phyloP scores from a whole-genome alignment of 2,329 filamentous ascomycete genomes.

The Botrytis cinerea region DNA sequence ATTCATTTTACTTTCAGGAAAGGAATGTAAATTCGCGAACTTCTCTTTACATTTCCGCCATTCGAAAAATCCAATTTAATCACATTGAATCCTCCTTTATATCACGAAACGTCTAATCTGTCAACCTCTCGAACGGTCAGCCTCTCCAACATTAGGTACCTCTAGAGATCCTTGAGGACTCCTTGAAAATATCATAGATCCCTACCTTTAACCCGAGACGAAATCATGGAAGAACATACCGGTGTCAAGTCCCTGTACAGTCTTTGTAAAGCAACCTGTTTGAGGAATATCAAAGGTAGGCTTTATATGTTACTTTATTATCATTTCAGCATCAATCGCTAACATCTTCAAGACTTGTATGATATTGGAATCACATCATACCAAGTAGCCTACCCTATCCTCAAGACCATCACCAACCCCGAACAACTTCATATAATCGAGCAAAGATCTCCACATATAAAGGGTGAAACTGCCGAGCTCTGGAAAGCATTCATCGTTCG shows the following conservation, averaged over 20 bases:
- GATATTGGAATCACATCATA: constrained; percentile 74
- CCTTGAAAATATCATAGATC: background rate
- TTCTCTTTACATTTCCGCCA: background rate
- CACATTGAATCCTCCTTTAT: background rate
- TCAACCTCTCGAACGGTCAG: background rate
- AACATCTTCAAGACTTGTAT: constrained; percentile 52
- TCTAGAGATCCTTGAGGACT: background rate
- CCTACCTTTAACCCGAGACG: background rate
- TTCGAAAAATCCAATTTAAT: background rate
- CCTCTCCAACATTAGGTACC: background rate
- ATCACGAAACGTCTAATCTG: background rate
- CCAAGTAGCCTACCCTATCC: constrained; percentile 64
- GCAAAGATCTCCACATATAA: constrained; percentile 72
- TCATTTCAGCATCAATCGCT: constrained; percentile 8
- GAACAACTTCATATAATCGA: constrained; percentile 76
- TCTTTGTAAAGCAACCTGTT: constrained; percentile 52
- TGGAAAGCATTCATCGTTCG: constrained; percentile 79
- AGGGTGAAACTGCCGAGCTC: constrained; percentile 67
- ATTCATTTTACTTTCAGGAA: background rate
- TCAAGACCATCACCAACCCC: constrained; percentile 71
- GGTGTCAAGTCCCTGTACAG: constrained; percentile 52
- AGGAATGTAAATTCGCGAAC: background rate
- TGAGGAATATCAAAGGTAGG: constrained; percentile 53
- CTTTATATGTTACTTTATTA: constrained; percentile 1
- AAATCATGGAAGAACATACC: background rate